Conservation (phyloP, 495 filamentous ascomycete species). For the Penicillium dipodomyicola region DNA sequence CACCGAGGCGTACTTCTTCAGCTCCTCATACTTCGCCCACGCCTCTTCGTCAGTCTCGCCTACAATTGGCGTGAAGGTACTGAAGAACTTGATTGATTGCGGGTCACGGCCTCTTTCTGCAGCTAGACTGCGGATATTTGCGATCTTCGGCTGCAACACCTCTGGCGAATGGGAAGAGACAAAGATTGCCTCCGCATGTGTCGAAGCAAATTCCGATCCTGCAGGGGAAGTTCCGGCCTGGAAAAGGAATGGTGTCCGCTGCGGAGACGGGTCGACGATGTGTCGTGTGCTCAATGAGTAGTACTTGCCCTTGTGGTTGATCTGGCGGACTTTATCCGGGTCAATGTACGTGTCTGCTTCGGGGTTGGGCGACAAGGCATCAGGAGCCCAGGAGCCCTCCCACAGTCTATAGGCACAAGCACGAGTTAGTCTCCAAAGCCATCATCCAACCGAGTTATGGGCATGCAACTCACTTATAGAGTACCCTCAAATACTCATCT, state of each 20-base stretch:
- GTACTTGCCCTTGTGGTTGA: slow-evolving; percentile 59
- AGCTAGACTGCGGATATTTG: slow-evolving; percentile 53
- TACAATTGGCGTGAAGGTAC: slow-evolving; percentile 56
- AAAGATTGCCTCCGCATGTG: slow-evolving; percentile 64
- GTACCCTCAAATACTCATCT: slow-evolving; percentile 58
- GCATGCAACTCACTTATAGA: slow-evolving; percentile 47
- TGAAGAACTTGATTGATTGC: slow-evolving; percentile 57
- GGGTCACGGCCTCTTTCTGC: slow-evolving; percentile 53
- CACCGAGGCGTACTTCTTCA: slow-evolving; percentile 50
- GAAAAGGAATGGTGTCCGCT: slow-evolving; percentile 62
- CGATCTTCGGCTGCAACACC: slow-evolving; percentile 51
- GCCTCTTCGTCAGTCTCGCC: slow-evolving; percentile 58
- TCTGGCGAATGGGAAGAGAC: slow-evolving; percentile 54
- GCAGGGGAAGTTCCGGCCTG: slow-evolving; percentile 61
- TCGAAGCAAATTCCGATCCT: slow-evolving; percentile 56
- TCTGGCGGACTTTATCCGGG: slow-evolving; percentile 55
- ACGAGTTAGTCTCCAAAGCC: background rate
- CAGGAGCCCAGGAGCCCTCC: slow-evolving; percentile 59
- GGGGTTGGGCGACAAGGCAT: slow-evolving; percentile 49
- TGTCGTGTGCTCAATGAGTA: slow-evolving; percentile 51
- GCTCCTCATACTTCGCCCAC: slow-evolving; percentile 49
- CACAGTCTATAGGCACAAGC: slow-evolving; percentile 43
- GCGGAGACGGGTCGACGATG: slow-evolving; percentile 59
- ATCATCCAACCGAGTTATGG: background rate
- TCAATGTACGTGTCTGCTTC: slow-evolving; percentile 53